These are phyloP conservation scores for Podaxis rugospora DNA, from an alignment of 768 basidiomycete genomes.

Conservation along the genomic window DNA sequence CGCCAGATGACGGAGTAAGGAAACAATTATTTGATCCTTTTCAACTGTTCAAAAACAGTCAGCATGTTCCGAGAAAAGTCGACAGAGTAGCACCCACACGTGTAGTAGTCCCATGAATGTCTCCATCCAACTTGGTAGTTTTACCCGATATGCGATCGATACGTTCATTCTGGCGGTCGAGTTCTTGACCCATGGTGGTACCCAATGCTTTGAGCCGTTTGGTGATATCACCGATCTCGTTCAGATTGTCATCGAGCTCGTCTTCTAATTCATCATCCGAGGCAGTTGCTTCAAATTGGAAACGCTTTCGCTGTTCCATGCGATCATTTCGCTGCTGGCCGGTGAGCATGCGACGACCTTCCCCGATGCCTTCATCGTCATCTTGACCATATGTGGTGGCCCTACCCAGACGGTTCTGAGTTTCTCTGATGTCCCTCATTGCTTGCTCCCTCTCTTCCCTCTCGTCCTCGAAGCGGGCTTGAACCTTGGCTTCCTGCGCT, in stretches of 20 bases:
- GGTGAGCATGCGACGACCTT: slow-evolving; percentile 39
- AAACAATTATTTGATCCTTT: slow-evolving; percentile 46
- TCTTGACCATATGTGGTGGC: slow-evolving; percentile 61
- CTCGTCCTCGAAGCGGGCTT: slow-evolving; percentile 85
- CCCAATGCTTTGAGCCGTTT: slow-evolving; percentile 78
- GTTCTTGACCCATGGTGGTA: slow-evolving; percentile 80
- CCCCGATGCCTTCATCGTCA: slow-evolving; percentile 40
- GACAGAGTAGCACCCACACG: slow-evolving; percentile 43
- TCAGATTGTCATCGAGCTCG: slow-evolving; percentile 87
- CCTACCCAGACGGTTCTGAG: slow-evolving; percentile 78
- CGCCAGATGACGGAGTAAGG: neutral
- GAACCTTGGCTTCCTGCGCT: slow-evolving; percentile 80
- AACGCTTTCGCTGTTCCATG: slow-evolving; percentile 75
- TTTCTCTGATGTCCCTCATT: slow-evolving; percentile 81
- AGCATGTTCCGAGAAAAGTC: slow-evolving; percentile 4
- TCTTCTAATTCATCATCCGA: slow-evolving; percentile 95
- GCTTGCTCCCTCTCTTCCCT: slow-evolving; percentile 78
- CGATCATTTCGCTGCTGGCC: slow-evolving; percentile 47
- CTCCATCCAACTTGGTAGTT: slow-evolving; percentile 69
- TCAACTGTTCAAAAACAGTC: slow-evolving; percentile 40
- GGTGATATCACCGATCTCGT: slow-evolving; percentile 76
- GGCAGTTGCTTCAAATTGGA: slow-evolving; percentile 86
- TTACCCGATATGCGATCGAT: slow-evolving; percentile 77
- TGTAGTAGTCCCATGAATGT: slow-evolving; percentile 78
- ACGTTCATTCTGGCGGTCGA: slow-evolving; percentile 80